Base-by-base conservation (phyloP, 1,284 basidiomycete species). In the Anthracocystis panici-leucophaei region DNA sequence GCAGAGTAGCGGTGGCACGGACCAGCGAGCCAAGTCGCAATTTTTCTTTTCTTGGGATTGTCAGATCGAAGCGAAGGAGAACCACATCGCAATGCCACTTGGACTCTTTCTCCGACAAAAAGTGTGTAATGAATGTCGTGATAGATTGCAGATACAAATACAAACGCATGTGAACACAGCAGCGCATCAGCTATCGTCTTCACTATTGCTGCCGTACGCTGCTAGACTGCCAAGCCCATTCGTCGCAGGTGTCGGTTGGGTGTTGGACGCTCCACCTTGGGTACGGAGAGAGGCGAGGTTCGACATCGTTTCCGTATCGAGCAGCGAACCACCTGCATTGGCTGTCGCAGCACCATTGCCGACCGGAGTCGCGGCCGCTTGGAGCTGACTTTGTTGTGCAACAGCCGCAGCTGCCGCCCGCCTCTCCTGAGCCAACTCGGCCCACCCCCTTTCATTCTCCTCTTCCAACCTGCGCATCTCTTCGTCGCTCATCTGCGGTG, bases 161-260 rank as follows among this genome's bases (percentile, higher is more conserved):
- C 54, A 56, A 56, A 23, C n/a, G 27, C 12, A 2, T 20, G 27
- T 11, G 48, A 29, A 29, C n/a, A 14, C 48, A 33, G 12, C 27
- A n/a, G 4, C 14, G 23, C 10, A 5, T 71, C 33, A 71, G 46
- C 41, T 35, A n/a, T 66, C 67, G 23, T 78, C 68, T 20, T 82
- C 81, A 54, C 78, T 81, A 56, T 84, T 81, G 49, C 81, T 84
- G 8, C 65, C 81, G 50, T 84, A 84, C 4, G 75, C 79, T 8
- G 82, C 75, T 6, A 84, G 54, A 29, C 77, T 75, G 35, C 71
- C 73, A 18, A 84, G 64, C 5, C 76, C 78, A 21, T 40, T 67
- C 46, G 56, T 50, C 7, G 64, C 29, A 16, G 52, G 11, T 4
- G 59, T 10, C 16, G 65, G 6, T 23, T 48, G n/a, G 7, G 46